Percentiles rank a stretch among this genome's conserved stretches.
Evolutionary conservation across 1,139 yeast species (phyloP).

Genomic region (Saccharomyces uvarum): DNA sequence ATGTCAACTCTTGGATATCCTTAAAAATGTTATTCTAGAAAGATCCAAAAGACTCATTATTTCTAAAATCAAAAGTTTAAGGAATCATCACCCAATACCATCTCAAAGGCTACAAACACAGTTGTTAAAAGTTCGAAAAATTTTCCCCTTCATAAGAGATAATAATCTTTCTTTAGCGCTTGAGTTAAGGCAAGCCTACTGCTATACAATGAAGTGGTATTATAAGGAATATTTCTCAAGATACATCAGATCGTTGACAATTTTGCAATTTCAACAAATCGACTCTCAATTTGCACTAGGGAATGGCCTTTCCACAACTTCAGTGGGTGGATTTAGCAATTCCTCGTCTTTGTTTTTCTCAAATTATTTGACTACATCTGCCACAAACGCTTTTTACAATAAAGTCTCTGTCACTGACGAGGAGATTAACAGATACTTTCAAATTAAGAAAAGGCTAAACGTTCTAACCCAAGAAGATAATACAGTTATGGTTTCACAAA

Average conservation of each 20-base stretch:
- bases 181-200: slow-evolving; percentile 75
- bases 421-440: slow-evolving; percentile 41
- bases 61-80: slow-evolving; percentile 51
- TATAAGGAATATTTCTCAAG: slow-evolving; percentile 72
- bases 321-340: slow-evolving; percentile 12
- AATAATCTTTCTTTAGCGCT: slow-evolving; percentile 59
- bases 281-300: slow-evolving; percentile 40
- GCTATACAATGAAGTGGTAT: slow-evolving; percentile 89
- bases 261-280: slow-evolving; percentile 45
- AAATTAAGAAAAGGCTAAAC: slow-evolving; percentile 50
- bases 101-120: slow-evolving; percentile 72
- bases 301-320: slow-evolving; percentile 21
- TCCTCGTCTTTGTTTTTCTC: slow-evolving; percentile 18
- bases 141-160: slow-evolving; percentile 47
- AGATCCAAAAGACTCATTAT: slow-evolving; percentile 67
- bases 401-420: slow-evolving; percentile 14
- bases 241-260: slow-evolving; percentile 68
- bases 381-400: slow-evolving; percentile 3
- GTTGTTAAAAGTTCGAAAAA: slow-evolving; percentile 52
- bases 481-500: slow-evolving; percentile 72
- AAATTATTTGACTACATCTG: slow-evolving; percentile 17
- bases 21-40: slow-evolving; percentile 46
- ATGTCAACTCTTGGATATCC: slow-evolving; percentile 31
- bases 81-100: slow-evolving; percentile 45
- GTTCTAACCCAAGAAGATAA: slow-evolving; percentile 48